Evolutionary conservation across 805 yeast genomes (phyloP), one percentile per base, ranked within the genome.

Genomic region (Jamesozyma piceae): DNA sequence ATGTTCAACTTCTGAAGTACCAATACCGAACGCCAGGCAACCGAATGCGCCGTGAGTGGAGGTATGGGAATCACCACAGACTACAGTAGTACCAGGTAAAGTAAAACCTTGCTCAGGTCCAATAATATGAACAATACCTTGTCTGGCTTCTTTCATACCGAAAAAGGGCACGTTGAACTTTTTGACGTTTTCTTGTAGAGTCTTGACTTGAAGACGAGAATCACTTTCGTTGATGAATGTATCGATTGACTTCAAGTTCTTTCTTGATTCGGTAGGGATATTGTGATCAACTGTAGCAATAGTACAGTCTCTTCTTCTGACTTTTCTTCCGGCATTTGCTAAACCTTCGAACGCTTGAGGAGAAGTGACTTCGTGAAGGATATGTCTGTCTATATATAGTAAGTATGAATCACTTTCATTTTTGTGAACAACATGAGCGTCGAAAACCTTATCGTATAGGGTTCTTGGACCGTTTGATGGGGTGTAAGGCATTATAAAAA

Each of bases 41-140:
- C 99, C 98, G 61, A 92, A 92, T 35, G 98, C 98, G 57, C 99
- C 98, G 62, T 92, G 98, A 1, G 99, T 92, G 3, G 97, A 87
- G 22, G 98, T 92, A 64, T 92, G 99, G 3, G 97, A 88, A 65
- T 92, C 99, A 65, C 99, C 99, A 69, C 98, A 92, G 35, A 92
- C 99, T 28, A 92, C 96, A 3, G 98, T 92, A 40, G 97, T 88
- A 55, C 98, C 98, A 30, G 98, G 98, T 41, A 92, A 73, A 29
- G 98, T 92, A 69, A 92, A 92, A 40, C 97, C 98, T 68, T 92
- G 97, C 65, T 92, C 98, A 31, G 98, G 99, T 38, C 98, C 99
- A 46, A 92, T 95, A 52, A 92, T 86, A 65, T 92, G 99, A 43
- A 92, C 98, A 61, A 92, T 92, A 55, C 99, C 98, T 68, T 92